Base-by-base conservation (phyloP, 805 yeast genomes). In the Candida sphagnicola region DNA sequence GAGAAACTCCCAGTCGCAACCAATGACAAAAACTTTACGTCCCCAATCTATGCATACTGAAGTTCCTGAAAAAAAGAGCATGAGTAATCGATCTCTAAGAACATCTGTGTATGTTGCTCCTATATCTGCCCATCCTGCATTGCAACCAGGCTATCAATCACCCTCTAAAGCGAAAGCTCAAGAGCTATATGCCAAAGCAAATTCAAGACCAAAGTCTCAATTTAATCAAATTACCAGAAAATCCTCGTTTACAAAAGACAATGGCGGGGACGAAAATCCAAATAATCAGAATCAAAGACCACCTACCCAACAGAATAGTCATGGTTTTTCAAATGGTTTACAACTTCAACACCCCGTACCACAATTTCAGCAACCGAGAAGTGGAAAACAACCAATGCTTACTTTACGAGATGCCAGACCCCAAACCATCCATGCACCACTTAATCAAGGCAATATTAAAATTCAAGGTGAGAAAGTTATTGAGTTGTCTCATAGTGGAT, bases 181-280 rank as follows among this genome's bases (percentile, higher is more conserved):
- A 1, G 77, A 75, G 30, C 53, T 75, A 21, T 78, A 74, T 51
- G 76, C 77, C 28, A 65, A 65, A 49, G 80, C 82, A 2, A 67
- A 64, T 40, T 61, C 65, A 46, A 58, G 74, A 41, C 72, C 74
- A 2, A 42, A 43, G 12, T 64, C 70, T 31, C 47, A 53, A 2
- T 64, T 67, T 50, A 72, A 69, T 17, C 67, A 68, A 32, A 62
- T 66, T 24, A 66, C 46, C 50, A 60, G 65, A 51, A 65, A 57
- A 36, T 80, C 88, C 0, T 80, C 87, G 28, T 82, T 76, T 51
- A 80, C 76, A 46, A 80, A 75, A 49, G 66, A n/a, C n/a, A n/a
- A n/a, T n/a, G n/a, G n/a, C n/a, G n/a, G n/a, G n/a, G n/a, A n/a
- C n/a, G n/a, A n/a, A n/a, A n/a, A n/a, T n/a, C n/a, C n/a, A n/a